Evolutionary conservation across 208 protist species (phyloP).

Genomic region (Acanthamoeba divionensis): DNA sequence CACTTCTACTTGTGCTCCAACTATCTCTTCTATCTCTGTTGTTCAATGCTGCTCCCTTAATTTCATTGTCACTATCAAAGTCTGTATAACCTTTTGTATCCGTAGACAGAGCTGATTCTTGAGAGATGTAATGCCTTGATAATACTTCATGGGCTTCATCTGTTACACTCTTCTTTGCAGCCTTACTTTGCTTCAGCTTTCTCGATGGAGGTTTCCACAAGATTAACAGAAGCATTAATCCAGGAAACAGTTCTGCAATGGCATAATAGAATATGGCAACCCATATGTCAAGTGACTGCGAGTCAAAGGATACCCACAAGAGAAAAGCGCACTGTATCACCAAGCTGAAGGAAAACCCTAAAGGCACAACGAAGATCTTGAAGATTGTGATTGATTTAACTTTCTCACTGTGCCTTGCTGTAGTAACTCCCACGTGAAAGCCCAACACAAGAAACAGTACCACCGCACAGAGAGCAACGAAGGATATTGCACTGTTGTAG

Average conservation of each 20-base stretch:
- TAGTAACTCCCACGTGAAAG: background rate
- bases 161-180: no score
- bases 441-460: background rate
- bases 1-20: no score
- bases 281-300: background rate
- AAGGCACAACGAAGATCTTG: background rate
- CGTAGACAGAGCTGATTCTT: no score
- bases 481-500: background rate
- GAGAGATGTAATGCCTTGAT: no score
- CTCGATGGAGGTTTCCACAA: background rate
- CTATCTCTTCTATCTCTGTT: no score
- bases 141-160: no score
- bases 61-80: no score
- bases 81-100: no score
- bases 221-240: background rate
- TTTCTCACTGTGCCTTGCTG: background rate
- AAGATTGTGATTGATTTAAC: background rate
- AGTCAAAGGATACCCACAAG: background rate
- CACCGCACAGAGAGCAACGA: background rate
- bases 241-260: background rate
- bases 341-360: background rate
- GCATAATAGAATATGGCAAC: background rate
- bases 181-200: no score
- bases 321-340: background rate
- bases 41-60: no score